A percentile compares a stretch with the other conserved stretches of the same genome.
These are phyloP conservation scores for Bjerkandera adusta DNA, from an alignment of 1,284 basidiomycete genomes.

Conservation along the genomic window DNA sequence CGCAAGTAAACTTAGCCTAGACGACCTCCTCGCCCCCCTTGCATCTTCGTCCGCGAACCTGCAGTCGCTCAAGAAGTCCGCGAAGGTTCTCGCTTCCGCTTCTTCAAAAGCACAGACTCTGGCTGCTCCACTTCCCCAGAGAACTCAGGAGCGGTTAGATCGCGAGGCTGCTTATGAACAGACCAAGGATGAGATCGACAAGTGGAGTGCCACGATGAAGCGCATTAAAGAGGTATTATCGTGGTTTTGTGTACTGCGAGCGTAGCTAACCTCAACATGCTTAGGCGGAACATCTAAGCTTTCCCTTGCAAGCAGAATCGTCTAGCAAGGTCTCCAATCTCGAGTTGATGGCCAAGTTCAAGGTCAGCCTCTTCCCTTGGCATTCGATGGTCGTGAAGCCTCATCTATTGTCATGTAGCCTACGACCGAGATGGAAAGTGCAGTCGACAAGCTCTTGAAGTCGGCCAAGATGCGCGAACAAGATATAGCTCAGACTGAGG, in stretches of 20 bases:
- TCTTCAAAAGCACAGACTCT: conserved; percentile 58
- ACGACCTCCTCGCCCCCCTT: conserved; percentile 75
- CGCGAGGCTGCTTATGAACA: conserved; percentile 93
- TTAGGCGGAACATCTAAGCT: conserved; percentile 88
- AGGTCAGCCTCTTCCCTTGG: conserved; percentile 39
- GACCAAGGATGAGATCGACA: conserved; percentile 90
- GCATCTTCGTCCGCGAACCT: conserved; percentile 57
- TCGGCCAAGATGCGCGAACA: conserved; percentile 80
- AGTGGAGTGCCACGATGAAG: conserved; percentile 93
- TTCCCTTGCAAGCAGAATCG: conserved; percentile 79
- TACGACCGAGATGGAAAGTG: conserved; percentile 75
- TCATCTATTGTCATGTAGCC: conserved; percentile 41
- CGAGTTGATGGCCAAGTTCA: conserved; percentile 80
- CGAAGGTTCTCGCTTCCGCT: conserved; percentile 55
- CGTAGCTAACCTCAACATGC: not conserved
- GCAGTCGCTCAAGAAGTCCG: conserved; percentile 66
- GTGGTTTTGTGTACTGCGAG: not conserved
- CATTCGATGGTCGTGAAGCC: not conserved
- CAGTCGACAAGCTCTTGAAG: conserved; percentile 75
- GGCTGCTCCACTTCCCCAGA: conserved; percentile 82
- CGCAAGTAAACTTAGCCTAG: conserved; percentile 54
- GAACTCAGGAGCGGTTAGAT: conserved; percentile 88
- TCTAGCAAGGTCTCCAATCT: conserved; percentile 67
- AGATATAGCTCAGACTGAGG: conserved; percentile 75
- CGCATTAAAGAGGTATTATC: conserved; percentile 70